A percentile compares a stretch with the other conserved stretches of the same genome.
Evolutionary conservation across 2,329 filamentous ascomycete species (phyloP).

Genomic region (Cordyceps cicadae): DNA sequence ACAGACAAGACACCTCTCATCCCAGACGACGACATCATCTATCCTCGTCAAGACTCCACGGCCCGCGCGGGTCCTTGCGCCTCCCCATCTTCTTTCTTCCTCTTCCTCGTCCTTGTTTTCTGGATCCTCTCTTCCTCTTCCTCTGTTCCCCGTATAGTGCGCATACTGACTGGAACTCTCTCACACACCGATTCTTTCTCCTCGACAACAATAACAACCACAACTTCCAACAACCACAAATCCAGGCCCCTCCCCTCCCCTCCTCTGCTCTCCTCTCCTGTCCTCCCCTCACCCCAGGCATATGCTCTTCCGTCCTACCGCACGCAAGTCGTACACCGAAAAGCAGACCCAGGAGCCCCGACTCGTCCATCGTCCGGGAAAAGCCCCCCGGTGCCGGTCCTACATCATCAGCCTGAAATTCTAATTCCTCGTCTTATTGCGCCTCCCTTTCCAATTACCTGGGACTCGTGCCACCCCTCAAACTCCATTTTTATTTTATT

Average conservation of each 20-base stretch:
- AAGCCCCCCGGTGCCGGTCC: not conserved
- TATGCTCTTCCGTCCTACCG: no score
- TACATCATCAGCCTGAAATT: not conserved
- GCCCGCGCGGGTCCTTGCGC: not conserved
- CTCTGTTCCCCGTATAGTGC: not conserved
- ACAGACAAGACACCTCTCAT: not conserved
- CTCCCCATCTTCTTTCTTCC: not conserved
- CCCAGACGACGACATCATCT: not conserved
- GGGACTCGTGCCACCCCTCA: not conserved
- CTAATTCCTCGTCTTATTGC: not conserved
- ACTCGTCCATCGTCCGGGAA: no score
- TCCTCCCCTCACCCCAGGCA: no score
- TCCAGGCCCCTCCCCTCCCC: no score
- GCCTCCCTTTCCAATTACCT: not conserved
- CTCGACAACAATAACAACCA: not conserved
- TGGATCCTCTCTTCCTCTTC: not conserved
- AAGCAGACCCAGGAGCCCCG: not conserved
- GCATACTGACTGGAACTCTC: not conserved
- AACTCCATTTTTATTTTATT: constrained; percentile 6
- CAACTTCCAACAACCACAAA: not conserved
- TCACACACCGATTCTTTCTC: not conserved
- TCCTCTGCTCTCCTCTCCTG: no score
- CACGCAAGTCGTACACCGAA: not conserved
- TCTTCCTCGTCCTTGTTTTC: not conserved
- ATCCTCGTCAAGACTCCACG: not conserved